Conservation (phyloP, 805 yeast genomes). For the Brettanomyces sp. region DNA sequence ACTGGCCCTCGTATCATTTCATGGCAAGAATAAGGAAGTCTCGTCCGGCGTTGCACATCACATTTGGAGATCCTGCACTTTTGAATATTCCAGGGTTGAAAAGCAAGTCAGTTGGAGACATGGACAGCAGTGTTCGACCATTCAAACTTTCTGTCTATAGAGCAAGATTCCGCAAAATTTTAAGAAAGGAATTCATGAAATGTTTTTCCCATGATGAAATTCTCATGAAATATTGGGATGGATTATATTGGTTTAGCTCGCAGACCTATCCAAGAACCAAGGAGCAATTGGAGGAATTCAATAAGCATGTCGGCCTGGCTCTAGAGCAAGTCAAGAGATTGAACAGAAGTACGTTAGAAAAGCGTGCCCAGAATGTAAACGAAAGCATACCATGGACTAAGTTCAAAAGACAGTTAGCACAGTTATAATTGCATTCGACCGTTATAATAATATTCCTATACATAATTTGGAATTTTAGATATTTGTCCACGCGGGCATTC, state of each 20-base stretch:
- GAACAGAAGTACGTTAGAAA: constrained; percentile 2
- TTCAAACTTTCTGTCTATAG: constrained; percentile 20
- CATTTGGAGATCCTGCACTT: constrained; percentile 31
- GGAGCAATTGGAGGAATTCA: constrained; percentile 9
- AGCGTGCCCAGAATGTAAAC: constrained; percentile 6
- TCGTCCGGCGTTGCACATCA: constrained; percentile 19
- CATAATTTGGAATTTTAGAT: constrained; percentile 8
- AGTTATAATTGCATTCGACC: neutral
- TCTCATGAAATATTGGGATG: constrained; percentile 11
- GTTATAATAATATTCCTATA: neutral
- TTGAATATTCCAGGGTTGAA: constrained; percentile 11
- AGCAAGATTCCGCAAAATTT: constrained; percentile 11
- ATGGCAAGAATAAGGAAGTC: constrained; percentile 23
- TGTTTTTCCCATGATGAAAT: constrained; percentile 6
- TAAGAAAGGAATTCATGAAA: constrained; percentile 12
- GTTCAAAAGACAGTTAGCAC: constrained; percentile 2
- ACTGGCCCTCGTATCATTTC: constrained; percentile 14
- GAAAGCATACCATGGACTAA: constrained; percentile 12
- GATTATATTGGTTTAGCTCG: constrained; percentile 16
- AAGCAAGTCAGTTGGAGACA: constrained; percentile 1
- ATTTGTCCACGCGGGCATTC: constrained; percentile 39
- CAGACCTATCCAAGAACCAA: constrained; percentile 8
- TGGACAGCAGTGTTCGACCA: constrained; percentile 10
- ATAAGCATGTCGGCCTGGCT: constrained; percentile 8
- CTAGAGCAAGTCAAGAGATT: constrained; percentile 9